phyloP scores from a whole-genome alignment of 1,139 yeast genomes.

The Suhomyces maxii region DNA sequence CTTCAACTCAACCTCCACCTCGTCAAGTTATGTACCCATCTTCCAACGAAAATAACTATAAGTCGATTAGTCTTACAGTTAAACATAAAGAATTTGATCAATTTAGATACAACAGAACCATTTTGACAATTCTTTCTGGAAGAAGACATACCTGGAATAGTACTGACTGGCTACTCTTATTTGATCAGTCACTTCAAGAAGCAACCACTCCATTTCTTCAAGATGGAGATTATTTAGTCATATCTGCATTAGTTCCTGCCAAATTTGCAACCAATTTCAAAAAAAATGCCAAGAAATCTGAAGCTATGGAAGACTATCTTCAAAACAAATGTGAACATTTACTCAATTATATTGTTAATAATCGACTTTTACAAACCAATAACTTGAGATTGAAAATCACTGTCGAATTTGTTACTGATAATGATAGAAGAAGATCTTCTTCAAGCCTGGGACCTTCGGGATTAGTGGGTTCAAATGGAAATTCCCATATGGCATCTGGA shows the following conservation, averaged over 20 bases:
- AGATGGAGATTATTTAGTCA: constrained; percentile 41
- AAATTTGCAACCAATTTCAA: constrained; percentile 23
- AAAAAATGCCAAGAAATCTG: constrained; percentile 2
- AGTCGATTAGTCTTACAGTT: constrained; percentile 40
- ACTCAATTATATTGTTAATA: constrained; percentile 37
- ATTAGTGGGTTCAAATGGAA: background rate
- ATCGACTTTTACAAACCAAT: constrained; percentile 20
- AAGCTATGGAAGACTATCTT: constrained; percentile 29
- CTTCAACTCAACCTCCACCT: constrained; percentile 9
- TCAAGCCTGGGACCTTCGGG: constrained; percentile 6
- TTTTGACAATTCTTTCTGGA: constrained; percentile 41
- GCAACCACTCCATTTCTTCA: constrained; percentile 24
- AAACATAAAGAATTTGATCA: constrained; percentile 35
- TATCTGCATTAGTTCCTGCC: constrained; percentile 40
- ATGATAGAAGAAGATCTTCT: constrained; percentile 6
- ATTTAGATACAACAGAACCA: constrained; percentile 26
- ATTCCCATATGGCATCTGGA: background rate
- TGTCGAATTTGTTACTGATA: constrained; percentile 49
- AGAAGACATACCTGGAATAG: constrained; percentile 49
- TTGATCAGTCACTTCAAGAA: constrained; percentile 9
- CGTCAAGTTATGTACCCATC: constrained; percentile 26
- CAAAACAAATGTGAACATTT: constrained; percentile 41
- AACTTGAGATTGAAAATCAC: constrained; percentile 48
- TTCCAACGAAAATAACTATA: constrained; percentile 43
- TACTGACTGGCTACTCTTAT: constrained; percentile 37